These are phyloP conservation scores for Scenedesmus sp. DNA, from an alignment of 163 green algal species.

Conservation along the genomic window DNA sequence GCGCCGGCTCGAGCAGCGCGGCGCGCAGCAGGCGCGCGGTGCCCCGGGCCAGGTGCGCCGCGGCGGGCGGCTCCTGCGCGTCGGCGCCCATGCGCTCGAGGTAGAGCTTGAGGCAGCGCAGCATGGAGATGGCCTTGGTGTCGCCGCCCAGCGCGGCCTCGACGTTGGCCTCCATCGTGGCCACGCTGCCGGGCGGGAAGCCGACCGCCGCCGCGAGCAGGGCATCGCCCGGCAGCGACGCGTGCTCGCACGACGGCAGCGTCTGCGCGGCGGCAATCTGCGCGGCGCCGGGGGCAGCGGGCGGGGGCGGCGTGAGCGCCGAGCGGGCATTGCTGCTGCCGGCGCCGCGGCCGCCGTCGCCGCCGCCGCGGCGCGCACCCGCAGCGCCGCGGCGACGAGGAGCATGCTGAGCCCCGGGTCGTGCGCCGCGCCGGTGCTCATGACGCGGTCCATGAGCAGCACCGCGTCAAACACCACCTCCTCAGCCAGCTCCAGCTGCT, in stretches of 20 bases:
- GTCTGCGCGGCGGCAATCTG: constrained; percentile 39
- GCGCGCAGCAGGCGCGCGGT: constrained; percentile 35
- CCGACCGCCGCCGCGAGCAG: constrained; percentile 9
- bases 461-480: constrained; percentile 75
- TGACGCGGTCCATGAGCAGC: constrained; percentile 65
- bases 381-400: constrained; percentile 34
- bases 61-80: neutral
- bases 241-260: too few relatives aligned
- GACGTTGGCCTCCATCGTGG: constrained; percentile 62
- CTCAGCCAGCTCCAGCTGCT: constrained; percentile 54
- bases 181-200: constrained; percentile 33
- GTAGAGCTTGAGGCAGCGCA: constrained; percentile 76
- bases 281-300: neutral
- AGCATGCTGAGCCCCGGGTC: constrained; percentile 26
- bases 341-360: neutral
- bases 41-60: neutral
- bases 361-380: constrained; percentile 4
- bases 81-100: constrained; percentile 71
- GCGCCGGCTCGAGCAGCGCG: constrained; percentile 49
- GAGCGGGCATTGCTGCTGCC: neutral
- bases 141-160: constrained; percentile 55
- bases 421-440: constrained; percentile 32
- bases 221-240: constrained; percentile 19
- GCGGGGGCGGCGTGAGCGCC: too few relatives aligned
- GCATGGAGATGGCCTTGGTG: constrained; percentile 64